Evolutionary conservation across 305 asterid genomes (phyloP).

Genomic region (Rubia peregrina): DNA sequence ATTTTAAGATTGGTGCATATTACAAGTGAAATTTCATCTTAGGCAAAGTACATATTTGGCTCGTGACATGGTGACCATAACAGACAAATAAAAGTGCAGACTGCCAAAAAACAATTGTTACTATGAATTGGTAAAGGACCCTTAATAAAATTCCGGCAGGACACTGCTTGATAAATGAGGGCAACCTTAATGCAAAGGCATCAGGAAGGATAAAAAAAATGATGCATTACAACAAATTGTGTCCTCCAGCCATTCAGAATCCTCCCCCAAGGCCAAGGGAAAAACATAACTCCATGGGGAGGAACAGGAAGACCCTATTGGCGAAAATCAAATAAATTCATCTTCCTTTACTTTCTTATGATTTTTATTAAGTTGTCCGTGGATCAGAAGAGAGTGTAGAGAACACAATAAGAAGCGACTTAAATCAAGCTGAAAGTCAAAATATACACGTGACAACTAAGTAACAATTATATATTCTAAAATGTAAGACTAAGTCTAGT

Average conservation of each 20-base stretch:
- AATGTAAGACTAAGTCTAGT: not conserved
- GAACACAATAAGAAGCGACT: not conserved
- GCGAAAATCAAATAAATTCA: not conserved
- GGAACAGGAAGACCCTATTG: not conserved
- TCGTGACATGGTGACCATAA: not conserved
- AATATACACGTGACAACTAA: not conserved
- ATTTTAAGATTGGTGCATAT: not conserved
- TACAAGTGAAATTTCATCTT: not conserved
- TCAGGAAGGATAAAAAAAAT: not conserved
- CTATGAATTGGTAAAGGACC: not conserved
- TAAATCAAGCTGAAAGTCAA: not conserved
- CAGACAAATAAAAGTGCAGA: not conserved
- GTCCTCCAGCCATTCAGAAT: not conserved
- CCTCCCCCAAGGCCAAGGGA: not conserved
- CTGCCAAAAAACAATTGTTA: not conserved
- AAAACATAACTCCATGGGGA: not conserved
- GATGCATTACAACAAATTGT: not conserved
- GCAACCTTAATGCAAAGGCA: not conserved
- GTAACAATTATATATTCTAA: not conserved
- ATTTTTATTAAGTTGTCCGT: not conserved
- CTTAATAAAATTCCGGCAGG: not conserved
- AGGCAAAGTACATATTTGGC: not conserved
- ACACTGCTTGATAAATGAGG: not conserved
- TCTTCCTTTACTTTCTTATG: not conserved
- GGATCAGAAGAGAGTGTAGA: conserved; percentile 1